Evolutionary conservation across 192 early-diverging fungal genomes (phyloP), one percentile per base, ranked within the genome.

Genomic region (Backusella westeae): DNA sequence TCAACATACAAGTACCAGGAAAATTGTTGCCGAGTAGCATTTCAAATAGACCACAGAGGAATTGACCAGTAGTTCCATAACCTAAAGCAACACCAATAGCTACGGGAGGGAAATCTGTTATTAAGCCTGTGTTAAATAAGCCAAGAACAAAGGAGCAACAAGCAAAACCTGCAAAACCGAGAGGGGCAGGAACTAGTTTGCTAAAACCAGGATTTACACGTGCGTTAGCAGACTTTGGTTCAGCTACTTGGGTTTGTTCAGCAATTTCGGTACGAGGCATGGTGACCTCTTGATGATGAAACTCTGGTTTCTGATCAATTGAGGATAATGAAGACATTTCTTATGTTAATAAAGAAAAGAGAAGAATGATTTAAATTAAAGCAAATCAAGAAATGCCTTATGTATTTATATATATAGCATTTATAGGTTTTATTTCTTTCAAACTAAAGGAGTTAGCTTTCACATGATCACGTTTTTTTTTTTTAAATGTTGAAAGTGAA

Each of bases 51-150:
- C 69, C 63, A 49, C 68, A 63, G 21, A 80, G 19, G 36, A 74
- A 74, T 35, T 72, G 69, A 17, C 74, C 78, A 14, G 75, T 32
- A 23, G 69, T 52, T 26, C 72, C 59, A 34, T 71, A 72, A 26
- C 66, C 78, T 32, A 80, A 14, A 8, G 53, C 36, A 36, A 72
- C n/a, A 39, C 78, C 78, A 49, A 80, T 70, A 32, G 78, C 78
- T 34, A 79, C 67, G 4, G 38, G 59, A 44, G 74, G 74, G 21
- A 70, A 46, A 38, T 29, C 34, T 12, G 35, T 69, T n/a, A 75
- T 26, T 19, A 72, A 35, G 7, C 75, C 79, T 36, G 71, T 68
- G 35, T 80, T 76, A 21, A 56, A 15, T 17, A 80, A 44, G 63
- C 75, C 75, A 14, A 76, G 15, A 34, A 72, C 44, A 72, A 76